Base-by-base conservation (phyloP, 495 filamentous ascomycete genomes). In the Penicillium steckii region DNA sequence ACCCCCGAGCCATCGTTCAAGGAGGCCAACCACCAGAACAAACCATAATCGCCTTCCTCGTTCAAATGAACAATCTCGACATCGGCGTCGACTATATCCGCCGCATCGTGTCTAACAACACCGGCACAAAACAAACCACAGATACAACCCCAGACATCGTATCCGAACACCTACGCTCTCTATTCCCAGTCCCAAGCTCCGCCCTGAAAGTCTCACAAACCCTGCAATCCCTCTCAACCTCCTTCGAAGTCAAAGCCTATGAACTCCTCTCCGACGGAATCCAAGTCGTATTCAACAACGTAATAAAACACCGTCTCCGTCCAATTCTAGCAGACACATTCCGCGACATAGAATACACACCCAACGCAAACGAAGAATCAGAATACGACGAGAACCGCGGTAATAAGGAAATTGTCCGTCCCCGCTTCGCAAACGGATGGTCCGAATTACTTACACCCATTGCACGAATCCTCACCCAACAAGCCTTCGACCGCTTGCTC, bases 1-100 rank as follows among this genome's bases (percentile, higher is more conserved):
- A 96, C 68, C 92, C 91, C 0, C 86, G 87, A 57, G 75, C 85
- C 8, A 67, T 80, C 3, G 81, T 89, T 10, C 85, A 89, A 62
- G 90, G 91, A 37, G 84, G 80, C 9, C 72, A 89, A 37, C 93
- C 92, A 1, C 86, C 90, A 0, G 94, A 97, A 63, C 83, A 90
- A 49, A 87, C 85, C 47, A 83, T 93, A 42, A 78, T 96, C 50
- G 70, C 85, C 3, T 97, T 97, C 70, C 83, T 97, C 8, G 85
- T 97, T 9, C 82, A 96, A 23, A 90, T 96, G 63, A 98, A 98
- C 75, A 95, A 93, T 64, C 83, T 98, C 21, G 94, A 97, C 67
- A 76, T 95, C 19, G 85, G 89, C 12, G 85, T 87, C 51, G 91
- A 96, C 61, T 98, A 98, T 69, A 78, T 91, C 46, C 81, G 83